Percentiles rank a stretch among this genome's conserved stretches.
Evolutionary conservation across 1,284 basidiomycete genomes (phyloP).

Genomic region (Lentinus polychrous): DNA sequence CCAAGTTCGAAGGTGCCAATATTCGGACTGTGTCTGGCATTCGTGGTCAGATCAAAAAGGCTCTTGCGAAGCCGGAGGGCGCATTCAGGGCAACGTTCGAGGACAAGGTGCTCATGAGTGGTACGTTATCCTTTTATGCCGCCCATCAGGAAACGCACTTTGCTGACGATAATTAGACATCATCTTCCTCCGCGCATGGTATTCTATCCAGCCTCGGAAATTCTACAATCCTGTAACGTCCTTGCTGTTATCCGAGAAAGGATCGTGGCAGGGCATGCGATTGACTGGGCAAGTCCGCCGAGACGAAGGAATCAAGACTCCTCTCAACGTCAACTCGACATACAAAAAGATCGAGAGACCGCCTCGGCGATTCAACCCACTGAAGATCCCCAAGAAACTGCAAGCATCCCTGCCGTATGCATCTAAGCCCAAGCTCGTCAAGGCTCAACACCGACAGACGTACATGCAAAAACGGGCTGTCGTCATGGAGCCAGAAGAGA

Average conservation of each 20-base stretch:
- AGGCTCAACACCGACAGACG: slow-evolving; percentile 67
- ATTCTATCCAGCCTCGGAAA: slow-evolving; percentile 89
- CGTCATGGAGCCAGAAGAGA: slow-evolving; percentile 92
- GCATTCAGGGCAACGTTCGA: slow-evolving; percentile 96
- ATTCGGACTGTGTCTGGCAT: slow-evolving; percentile 95
- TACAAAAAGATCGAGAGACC: slow-evolving; percentile 83
- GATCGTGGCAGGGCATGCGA: slow-evolving; percentile 87
- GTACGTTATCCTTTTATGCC: slow-evolving; percentile 42
- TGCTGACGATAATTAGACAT: too few relatives aligned
- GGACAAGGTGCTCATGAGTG: slow-evolving; percentile 95
- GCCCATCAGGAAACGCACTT: too few relatives aligned
- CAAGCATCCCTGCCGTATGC: slow-evolving; percentile 88
- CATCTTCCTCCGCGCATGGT: slow-evolving; percentile 95
- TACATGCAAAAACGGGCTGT: slow-evolving; percentile 93
- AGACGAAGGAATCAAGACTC: slow-evolving; percentile 81
- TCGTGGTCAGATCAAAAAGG: slow-evolving; percentile 95
- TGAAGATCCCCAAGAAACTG: slow-evolving; percentile 85
- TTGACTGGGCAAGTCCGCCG: slow-evolving; percentile 89
- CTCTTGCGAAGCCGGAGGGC: slow-evolving; percentile 89
- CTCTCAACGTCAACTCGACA: slow-evolving; percentile 76
- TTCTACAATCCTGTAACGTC: slow-evolving; percentile 98
- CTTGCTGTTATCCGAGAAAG: slow-evolving; percentile 76
- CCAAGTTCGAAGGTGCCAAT: slow-evolving; percentile 97
- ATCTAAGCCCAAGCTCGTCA: slow-evolving; percentile 85
- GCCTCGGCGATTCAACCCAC: slow-evolving; percentile 84